These are phyloP conservation scores for Trichoderma sp. DNA, from an alignment of 2,329 filamentous ascomycete species.

Conservation along the genomic window DNA sequence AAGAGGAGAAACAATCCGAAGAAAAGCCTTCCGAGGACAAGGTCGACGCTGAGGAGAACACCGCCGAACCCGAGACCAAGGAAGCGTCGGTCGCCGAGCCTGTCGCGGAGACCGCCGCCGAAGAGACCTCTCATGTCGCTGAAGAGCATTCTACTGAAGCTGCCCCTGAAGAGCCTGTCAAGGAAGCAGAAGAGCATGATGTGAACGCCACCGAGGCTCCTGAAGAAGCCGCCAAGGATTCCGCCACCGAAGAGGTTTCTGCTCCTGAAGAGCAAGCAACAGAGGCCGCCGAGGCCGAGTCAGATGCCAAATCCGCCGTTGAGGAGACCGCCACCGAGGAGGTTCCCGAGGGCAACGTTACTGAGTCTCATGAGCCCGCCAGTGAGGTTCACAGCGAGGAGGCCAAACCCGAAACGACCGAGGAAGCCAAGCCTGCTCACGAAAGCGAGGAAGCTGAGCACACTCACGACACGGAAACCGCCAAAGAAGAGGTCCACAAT, in stretches of 20 bases:
- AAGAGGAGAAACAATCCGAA: not conserved
- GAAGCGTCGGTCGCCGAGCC: conserved; percentile 24
- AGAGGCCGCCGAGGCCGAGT: conserved; percentile 9
- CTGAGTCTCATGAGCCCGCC: conserved; percentile 22
- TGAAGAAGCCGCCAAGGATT: not conserved
- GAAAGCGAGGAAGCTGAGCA: not conserved
- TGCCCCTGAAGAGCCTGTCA: conserved; percentile 6
- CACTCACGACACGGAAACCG: conserved; percentile 6
- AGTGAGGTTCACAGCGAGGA: conserved; percentile 11
- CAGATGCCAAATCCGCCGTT: conserved; percentile 4
- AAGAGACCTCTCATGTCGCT: conserved; percentile 24
- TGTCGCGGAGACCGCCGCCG: conserved; percentile 6
- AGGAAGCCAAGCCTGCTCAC: conserved; percentile 14
- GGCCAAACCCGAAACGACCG: not conserved
- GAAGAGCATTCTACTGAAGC: conserved; percentile 18
- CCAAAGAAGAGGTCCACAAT: conserved; percentile 7
- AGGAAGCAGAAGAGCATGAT: not conserved
- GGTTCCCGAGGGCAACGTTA: conserved; percentile 5
- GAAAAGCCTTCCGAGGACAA: conserved; percentile 7
- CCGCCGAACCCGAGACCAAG: conserved; percentile 17
- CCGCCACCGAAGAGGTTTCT: not conserved
- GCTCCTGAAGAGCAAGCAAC: not conserved
- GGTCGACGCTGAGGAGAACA: conserved; percentile 7
- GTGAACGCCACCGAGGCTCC: not conserved
- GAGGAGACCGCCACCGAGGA: conserved; percentile 7